A percentile compares a stretch with the other conserved stretches of the same genome.
phyloP scores from a whole-genome alignment of 257 asterid genomes.

The Solanum pennellii region DNA sequence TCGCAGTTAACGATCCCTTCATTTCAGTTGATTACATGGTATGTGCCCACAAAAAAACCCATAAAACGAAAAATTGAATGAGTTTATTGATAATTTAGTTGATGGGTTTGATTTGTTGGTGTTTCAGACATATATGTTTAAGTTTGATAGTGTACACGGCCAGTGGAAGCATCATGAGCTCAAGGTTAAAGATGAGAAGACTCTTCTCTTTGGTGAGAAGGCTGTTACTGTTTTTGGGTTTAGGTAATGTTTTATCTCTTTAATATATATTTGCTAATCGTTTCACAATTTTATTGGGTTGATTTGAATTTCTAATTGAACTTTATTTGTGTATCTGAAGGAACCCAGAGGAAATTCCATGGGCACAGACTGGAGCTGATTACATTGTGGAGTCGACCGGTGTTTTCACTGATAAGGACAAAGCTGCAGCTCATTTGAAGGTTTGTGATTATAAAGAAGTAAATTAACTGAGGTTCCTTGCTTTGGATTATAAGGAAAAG shows the following conservation, averaged over 20 bases:
- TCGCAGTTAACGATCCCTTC: slow-evolving; percentile 83
- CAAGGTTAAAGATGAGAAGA: slow-evolving; percentile 61
- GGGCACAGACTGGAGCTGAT: slow-evolving; percentile 79
- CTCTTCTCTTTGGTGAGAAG: slow-evolving; percentile 69
- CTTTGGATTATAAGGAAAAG: background rate
- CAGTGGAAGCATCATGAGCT: slow-evolving; percentile 65
- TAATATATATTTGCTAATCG: too few species aligned
- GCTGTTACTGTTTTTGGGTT: slow-evolving; percentile 58
- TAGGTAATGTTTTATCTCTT: slow-evolving; percentile 19
- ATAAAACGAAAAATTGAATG: background rate
- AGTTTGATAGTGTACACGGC: slow-evolving; percentile 81
- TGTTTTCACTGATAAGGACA: slow-evolving; percentile 74
- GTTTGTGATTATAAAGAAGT: slow-evolving; percentile 7
- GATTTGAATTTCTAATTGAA: background rate
- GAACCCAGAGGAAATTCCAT: slow-evolving; percentile 88
- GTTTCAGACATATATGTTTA: slow-evolving; percentile 77
- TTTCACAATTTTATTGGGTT: background rate
- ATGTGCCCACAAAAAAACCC: background rate
- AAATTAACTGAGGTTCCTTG: background rate
- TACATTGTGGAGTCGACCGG: slow-evolving; percentile 78
- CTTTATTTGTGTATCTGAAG: slow-evolving; percentile 6
- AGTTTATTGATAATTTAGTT: background rate
- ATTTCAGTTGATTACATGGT: slow-evolving; percentile 82
- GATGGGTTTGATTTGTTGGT: background rate
- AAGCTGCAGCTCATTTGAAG: slow-evolving; percentile 89